These are phyloP conservation scores for Verticillium isaacii DNA, from an alignment of 2,329 filamentous ascomycete species.

Conservation along the genomic window DNA sequence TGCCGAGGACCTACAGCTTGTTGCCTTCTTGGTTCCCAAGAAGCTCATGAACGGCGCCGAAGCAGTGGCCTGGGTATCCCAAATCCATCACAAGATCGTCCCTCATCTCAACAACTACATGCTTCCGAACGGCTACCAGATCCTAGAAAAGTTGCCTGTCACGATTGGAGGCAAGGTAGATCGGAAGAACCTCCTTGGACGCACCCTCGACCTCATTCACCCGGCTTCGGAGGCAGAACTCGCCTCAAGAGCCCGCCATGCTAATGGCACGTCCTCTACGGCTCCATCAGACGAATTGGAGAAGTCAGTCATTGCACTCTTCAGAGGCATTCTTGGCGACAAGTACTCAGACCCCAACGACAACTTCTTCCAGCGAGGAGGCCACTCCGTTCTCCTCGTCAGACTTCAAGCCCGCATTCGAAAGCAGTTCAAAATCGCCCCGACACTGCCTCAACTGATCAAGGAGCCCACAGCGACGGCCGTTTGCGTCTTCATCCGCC, in stretches of 20 bases:
- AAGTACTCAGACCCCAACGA: slow-evolving; percentile 3
- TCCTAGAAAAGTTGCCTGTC: slow-evolving; percentile 13
- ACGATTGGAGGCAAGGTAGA: slow-evolving; percentile 19
- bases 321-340: slow-evolving; percentile 13
- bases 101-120: slow-evolving; percentile 19
- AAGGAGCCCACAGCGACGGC: slow-evolving; percentile 17
- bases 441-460: slow-evolving; percentile 17
- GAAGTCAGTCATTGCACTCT: slow-evolving; percentile 13
- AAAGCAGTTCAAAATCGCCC: slow-evolving; percentile 19
- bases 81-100: slow-evolving; percentile 14
- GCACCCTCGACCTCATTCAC: slow-evolving; percentile 13
- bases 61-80: slow-evolving; percentile 10
- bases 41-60: slow-evolving; percentile 8
- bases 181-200: slow-evolving; percentile 13
- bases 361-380: slow-evolving; percentile 20
- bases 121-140: slow-evolving; percentile 18
- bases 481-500: slow-evolving; percentile 15
- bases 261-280: not conserved
- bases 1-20: slow-evolving; percentile 15
- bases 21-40: slow-evolving; percentile 17
- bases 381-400: slow-evolving; percentile 19
- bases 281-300: slow-evolving; percentile 9
- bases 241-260: too few relatives aligned
- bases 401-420: slow-evolving; percentile 19
- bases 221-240: slow-evolving; percentile 6